Evolutionary conservation across 2,329 filamentous ascomycete species (phyloP).

Genomic region (Herpotrichia juniperi): DNA sequence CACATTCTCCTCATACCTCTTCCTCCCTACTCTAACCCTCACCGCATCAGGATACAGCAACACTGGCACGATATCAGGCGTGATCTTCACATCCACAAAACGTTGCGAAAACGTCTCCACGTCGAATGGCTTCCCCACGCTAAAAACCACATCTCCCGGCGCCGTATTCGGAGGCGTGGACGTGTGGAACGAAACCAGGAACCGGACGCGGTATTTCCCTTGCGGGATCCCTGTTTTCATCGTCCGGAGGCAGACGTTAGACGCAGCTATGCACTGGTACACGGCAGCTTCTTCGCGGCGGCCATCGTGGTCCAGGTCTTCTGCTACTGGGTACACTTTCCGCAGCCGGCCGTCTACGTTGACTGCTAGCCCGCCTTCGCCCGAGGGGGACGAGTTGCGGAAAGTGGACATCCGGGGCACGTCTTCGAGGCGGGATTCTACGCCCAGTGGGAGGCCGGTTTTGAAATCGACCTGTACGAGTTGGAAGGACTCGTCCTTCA

Average conservation of each 20-base stretch:
- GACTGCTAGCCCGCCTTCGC: slow-evolving; percentile 38
- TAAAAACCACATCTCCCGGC: slow-evolving; percentile 42
- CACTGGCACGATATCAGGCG: slow-evolving; percentile 44
- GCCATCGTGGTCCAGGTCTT: slow-evolving; percentile 45
- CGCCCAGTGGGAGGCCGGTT: slow-evolving; percentile 39
- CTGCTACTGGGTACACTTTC: slow-evolving; percentile 42
- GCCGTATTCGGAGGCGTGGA: slow-evolving; percentile 9
- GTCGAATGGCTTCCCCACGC: slow-evolving; percentile 46
- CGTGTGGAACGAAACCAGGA: slow-evolving; percentile 39
- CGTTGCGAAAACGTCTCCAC: slow-evolving; percentile 33
- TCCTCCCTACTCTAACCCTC: slow-evolving; percentile 39
- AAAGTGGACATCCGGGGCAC: slow-evolving; percentile 26
- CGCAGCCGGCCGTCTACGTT: slow-evolving; percentile 29
- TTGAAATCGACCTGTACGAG: slow-evolving; percentile 46
- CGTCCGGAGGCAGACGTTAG: slow-evolving; percentile 42
- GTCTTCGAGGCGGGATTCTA: slow-evolving; percentile 25
- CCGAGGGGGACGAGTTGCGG: slow-evolving; percentile 33
- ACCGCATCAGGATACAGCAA: slow-evolving; percentile 46
- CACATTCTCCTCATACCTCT: slow-evolving; percentile 32
- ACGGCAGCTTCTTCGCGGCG: slow-evolving; percentile 42
- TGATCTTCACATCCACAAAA: slow-evolving; percentile 46
- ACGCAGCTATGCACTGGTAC: slow-evolving; percentile 37
- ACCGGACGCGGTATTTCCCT: slow-evolving; percentile 43
- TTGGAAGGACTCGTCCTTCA: slow-evolving; percentile 37
- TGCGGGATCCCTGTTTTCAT: slow-evolving; percentile 46